Evolutionary conservation across 208 protist genomes (phyloP).

Genomic region (Leishmania gerbilli): DNA sequence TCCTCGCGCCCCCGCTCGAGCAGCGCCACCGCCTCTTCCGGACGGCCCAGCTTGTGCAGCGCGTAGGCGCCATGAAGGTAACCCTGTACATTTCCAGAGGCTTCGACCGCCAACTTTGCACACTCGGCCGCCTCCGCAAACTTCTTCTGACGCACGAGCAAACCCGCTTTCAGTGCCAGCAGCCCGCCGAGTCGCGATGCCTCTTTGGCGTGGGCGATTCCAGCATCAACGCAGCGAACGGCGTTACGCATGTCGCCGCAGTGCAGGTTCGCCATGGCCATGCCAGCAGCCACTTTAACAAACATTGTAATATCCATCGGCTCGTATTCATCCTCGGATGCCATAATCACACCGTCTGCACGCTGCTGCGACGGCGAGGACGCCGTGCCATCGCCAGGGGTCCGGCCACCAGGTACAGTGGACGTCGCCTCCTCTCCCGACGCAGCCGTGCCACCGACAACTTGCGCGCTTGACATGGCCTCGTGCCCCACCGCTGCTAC

Average conservation of each 20-base stretch:
- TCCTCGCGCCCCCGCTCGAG: conserved; percentile 61
- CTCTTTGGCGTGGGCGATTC: conserved; percentile 66
- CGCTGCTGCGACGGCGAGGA: not conserved
- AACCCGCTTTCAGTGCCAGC: conserved; percentile 80
- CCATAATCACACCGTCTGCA: conserved; percentile 47
- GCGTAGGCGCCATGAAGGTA: conserved; percentile 85
- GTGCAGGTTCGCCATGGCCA: conserved; percentile 86
- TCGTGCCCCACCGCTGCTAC: not conserved
- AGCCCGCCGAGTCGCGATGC: conserved; percentile 68
- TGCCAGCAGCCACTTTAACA: conserved; percentile 72
- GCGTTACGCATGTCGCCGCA: conserved; percentile 76
- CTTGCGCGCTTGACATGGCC: not conserved
- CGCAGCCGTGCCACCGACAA: too few species aligned
- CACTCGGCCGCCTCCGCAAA: conserved; percentile 63
- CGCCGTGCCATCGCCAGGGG: not conserved
- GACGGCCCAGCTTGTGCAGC: conserved; percentile 50
- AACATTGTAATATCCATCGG: conserved; percentile 83
- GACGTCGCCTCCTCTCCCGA: not conserved
- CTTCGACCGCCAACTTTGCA: conserved; percentile 63
- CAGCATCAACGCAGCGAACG: conserved; percentile 72
- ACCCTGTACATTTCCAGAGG: conserved; percentile 75
- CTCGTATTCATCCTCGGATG: conserved; percentile 58
- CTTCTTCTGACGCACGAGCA: conserved; percentile 76
- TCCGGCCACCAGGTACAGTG: not conserved
- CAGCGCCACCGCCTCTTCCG: conserved; percentile 59